Evolutionary conservation across 306 rosid species (phyloP).

Genomic region (Coriaria nepalensis): DNA sequence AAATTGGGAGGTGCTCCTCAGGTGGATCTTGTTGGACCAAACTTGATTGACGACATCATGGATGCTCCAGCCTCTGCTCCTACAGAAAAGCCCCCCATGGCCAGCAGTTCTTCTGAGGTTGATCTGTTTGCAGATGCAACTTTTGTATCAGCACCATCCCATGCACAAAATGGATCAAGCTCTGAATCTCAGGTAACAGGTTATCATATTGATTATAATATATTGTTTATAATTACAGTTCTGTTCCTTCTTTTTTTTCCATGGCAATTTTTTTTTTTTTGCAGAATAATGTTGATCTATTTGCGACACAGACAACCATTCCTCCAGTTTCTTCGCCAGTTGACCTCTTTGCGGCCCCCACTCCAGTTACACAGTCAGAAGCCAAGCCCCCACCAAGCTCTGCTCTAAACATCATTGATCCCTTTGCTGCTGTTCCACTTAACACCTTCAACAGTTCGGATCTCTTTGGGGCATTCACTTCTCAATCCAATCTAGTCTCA

Average conservation of each 20-base stretch:
- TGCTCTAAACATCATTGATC: constrained; percentile 41
- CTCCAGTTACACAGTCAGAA: constrained; percentile 47
- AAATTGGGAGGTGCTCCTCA: constrained; percentile 51
- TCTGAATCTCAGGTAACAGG: constrained; percentile 50
- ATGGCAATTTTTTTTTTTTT: constrained; percentile 2
- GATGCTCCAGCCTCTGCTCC: constrained; percentile 67
- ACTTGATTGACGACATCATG: constrained; percentile 77
- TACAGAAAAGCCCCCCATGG: constrained; percentile 34
- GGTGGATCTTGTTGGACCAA: constrained; percentile 70
- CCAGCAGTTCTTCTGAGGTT: constrained; percentile 40
- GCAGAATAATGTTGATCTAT: constrained; percentile 66
- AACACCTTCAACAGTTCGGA: constrained; percentile 74
- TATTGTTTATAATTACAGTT: neutral
- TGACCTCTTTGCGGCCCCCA: constrained; percentile 57
- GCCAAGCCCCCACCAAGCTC: constrained; percentile 30
- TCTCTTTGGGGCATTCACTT: constrained; percentile 57
- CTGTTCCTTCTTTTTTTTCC: neutral
- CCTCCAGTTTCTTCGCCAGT: constrained; percentile 49
- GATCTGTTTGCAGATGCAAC: constrained; percentile 94
- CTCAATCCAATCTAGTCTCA: constrained; percentile 42
- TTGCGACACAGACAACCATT: constrained; percentile 53
- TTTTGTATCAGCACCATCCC: constrained; percentile 67
- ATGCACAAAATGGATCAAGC: constrained; percentile 38
- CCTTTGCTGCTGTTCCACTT: constrained; percentile 83
- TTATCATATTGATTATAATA: neutral